phyloP scores from a whole-genome alignment of 1,139 yeast species.

The Yamadazyma atlantica region DNA sequence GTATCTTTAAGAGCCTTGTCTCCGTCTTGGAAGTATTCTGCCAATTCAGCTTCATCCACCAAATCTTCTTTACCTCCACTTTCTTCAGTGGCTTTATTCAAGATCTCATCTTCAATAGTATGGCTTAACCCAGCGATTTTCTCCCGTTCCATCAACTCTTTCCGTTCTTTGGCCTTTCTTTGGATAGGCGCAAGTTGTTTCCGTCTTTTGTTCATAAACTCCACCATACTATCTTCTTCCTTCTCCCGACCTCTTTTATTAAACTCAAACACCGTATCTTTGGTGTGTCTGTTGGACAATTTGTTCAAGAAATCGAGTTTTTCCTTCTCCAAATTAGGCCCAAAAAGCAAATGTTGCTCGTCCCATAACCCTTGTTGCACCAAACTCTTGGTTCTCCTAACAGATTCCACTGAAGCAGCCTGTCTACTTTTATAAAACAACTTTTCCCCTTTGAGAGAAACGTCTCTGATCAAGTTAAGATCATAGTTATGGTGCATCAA shows the following conservation, averaged over 20 bases:
- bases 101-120: conserved; percentile 68
- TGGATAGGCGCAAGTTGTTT: conserved; percentile 87
- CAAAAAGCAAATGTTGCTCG: conserved; percentile 76
- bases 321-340: conserved; percentile 69
- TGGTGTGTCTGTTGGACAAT: conserved; percentile 62
- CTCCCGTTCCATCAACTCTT: conserved; percentile 69
- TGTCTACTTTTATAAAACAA: conserved; percentile 83
- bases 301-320: conserved; percentile 72
- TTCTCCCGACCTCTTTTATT: conserved; percentile 48
- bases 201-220: conserved; percentile 84
- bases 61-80: conserved; percentile 50
- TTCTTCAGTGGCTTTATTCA: conserved; percentile 41
- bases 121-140: conserved; percentile 75
- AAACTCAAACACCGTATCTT: conserved; percentile 94
- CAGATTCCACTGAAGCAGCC: conserved; percentile 81
- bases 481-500: conserved; percentile 70
- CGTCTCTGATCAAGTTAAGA: conserved; percentile 60
- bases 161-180: conserved; percentile 69
- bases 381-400: conserved; percentile 81
- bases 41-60: not conserved
- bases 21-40: conserved; percentile 60
- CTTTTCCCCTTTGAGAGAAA: conserved; percentile 84
- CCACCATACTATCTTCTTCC: conserved; percentile 69
- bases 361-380: conserved; percentile 80
- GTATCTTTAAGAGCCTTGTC: conserved; percentile 41